These are phyloP conservation scores for Coemansia sp. DNA, from an alignment of 192 early-diverging fungal genomes.

Conservation along the genomic window DNA sequence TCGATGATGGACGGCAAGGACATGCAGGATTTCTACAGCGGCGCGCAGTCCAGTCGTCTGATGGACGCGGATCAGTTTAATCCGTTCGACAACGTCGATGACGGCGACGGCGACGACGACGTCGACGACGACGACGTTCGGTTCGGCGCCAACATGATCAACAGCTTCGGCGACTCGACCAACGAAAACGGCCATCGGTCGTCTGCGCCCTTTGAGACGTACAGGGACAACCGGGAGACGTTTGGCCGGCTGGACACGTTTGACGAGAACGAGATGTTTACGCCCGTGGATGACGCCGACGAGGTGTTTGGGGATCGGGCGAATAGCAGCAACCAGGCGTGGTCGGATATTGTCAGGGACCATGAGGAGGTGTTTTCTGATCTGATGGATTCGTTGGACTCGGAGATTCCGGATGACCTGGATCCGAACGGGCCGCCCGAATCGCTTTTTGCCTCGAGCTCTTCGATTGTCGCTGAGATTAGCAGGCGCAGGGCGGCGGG, in stretches of 20 bases:
- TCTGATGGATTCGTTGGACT: slow-evolving; percentile 17
- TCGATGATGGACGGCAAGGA: slow-evolving; percentile 7
- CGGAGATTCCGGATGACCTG: not conserved
- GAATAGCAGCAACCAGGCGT: slow-evolving; percentile 25
- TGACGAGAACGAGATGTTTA: slow-evolving; percentile 9
- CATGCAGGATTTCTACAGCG: slow-evolving; percentile 2
- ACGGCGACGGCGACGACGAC: slow-evolving; percentile 1
- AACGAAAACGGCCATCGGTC: not conserved
- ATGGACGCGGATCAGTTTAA: not conserved
- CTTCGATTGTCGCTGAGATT: slow-evolving; percentile 39
- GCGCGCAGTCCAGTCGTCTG: not conserved
- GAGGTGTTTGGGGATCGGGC: slow-evolving; percentile 30
- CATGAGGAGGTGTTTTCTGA: slow-evolving; percentile 42
- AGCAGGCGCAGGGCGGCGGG: slow-evolving; percentile 10
- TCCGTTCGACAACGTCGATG: slow-evolving; percentile 3
- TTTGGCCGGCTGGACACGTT: not conserved
- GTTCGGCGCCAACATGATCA: slow-evolving; percentile 13
- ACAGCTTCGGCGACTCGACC: slow-evolving; percentile 20
- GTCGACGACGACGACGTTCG: not conserved
- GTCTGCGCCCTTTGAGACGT: not conserved
- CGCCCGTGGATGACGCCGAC: slow-evolving; percentile 14
- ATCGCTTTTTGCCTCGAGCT: slow-evolving; percentile 46
- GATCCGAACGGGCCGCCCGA: slow-evolving; percentile 23
- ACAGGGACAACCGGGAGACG: not conserved
- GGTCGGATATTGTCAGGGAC: slow-evolving; percentile 35